Evolutionary conservation across 2,329 filamentous ascomycete species (phyloP), one percentile per base, ranked within the genome.

Genomic region (Lecanoromycetidae sp.): DNA sequence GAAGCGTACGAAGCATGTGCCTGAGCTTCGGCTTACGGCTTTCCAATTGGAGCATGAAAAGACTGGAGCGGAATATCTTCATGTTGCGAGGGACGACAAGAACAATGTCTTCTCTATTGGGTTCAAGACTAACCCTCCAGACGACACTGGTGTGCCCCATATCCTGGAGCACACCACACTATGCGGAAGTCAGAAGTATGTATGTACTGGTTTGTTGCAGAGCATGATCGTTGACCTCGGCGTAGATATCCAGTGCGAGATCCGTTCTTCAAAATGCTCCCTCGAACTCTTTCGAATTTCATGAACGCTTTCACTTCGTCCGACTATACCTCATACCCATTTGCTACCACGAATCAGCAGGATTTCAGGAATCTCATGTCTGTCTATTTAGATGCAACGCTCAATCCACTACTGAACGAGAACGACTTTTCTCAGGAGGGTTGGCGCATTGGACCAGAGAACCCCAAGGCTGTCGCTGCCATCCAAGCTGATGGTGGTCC

Each of bases 71-170:
- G 87, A 98, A 56, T 95, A 96, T 62, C 74, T 98, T 38, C 91
- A 98, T 67, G 83, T 98, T 57, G 90, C 88, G 13, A 76, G 90
- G 57, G 87, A 96, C 49, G 91, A 98, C 62, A 84, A 82, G 71
- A 98, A 98, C 70, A 98, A 98, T 84, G 91, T 96, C 62, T 98
- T 98, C 68, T 93, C 88, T 30, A 93, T 98, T 60, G 91, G 88
- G 44, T 98, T 98, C 79, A 95, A 95, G 76, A 98, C 91, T 20
- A 96, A 96, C 62, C 91, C 91, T 15, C 88, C 88, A 7, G 87
- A 98, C 66, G 87, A 91, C 60, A 96, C 91, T 0, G 91, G 91
- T 42, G 80, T 98, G 35, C 91, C 91, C 15, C 91, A 98, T 67
- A 96, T 98, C 57, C 74, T 98, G 48, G 91, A 98, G 70, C 91